Evolutionary conservation across 108 stramenopile species (phyloP).

Genomic region (Cylindrotheca fusiformis): DNA sequence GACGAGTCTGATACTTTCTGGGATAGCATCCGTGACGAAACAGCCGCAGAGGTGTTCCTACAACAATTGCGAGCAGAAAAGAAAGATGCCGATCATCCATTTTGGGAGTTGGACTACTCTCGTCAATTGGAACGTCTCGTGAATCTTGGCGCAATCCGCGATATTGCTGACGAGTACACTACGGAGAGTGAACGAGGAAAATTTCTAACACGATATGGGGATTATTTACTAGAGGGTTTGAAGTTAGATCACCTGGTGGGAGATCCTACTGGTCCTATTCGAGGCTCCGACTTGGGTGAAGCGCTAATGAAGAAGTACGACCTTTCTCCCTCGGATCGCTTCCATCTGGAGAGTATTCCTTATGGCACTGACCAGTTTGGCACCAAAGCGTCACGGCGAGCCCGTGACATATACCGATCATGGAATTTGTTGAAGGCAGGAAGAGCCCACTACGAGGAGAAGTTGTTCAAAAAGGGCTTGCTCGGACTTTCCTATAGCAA

Average conservation of each 20-base stretch:
- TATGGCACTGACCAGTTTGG: conserved; percentile 67
- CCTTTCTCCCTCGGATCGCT: conserved; percentile 36
- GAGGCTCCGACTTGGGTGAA: conserved; percentile 51
- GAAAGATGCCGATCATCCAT: conserved; percentile 32
- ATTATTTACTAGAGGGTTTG: conserved; percentile 72
- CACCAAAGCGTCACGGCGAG: conserved; percentile 38
- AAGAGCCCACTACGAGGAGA: conserved; percentile 80
- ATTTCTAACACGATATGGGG: conserved; percentile 69
- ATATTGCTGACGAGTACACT: conserved; percentile 71
- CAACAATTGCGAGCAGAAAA: conserved; percentile 31
- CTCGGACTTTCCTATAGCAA: conserved; percentile 58
- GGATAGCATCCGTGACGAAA: conserved; percentile 52
- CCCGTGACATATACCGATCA: conserved; percentile 57
- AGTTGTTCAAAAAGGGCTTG: conserved; percentile 64
- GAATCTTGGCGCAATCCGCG: conserved; percentile 73
- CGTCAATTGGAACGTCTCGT: conserved; percentile 62
- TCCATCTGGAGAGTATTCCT: conserved; percentile 55
- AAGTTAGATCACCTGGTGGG: conserved; percentile 74
- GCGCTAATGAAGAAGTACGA: conserved; percentile 19
- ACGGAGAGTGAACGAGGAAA: conserved; percentile 45
- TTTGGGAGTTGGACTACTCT: conserved; percentile 53
- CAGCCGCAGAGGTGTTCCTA: conserved; percentile 63
- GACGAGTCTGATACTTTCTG: conserved; percentile 69
- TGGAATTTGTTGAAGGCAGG: conserved; percentile 81
- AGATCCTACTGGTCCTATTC: conserved; percentile 73